Base-by-base conservation (phyloP, 257 asterid species). In the Solanum phureja region DNA sequence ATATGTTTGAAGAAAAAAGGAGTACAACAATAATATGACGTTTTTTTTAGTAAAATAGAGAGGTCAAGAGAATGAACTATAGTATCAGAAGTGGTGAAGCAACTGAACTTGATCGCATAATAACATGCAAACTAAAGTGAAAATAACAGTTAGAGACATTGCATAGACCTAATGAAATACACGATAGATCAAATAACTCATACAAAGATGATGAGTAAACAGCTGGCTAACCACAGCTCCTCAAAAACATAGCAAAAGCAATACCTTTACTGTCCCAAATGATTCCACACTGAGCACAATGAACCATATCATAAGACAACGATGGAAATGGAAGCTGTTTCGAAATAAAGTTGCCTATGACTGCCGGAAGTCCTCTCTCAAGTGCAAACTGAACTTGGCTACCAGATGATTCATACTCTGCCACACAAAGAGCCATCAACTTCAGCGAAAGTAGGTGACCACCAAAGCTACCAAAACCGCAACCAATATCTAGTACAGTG, bases 321-420 rank as follows among this genome's bases (percentile, higher is more conserved):
- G 99, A 93, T 29, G 99, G 99, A 91, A 94, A 91, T 86, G 99
- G 99, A 56, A 97, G 94, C 89, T 97, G 99, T 91, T 89, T 95
- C 44, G 99, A 91, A 88, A 92, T 88, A 86, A 97, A 96, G 90
- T 93, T 91, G 90, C 98, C 99, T 88, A 96, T 94, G 75, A 97
- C 85, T 58, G 99, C 99, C 1, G 99, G 99, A 90, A 97, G 99
- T 89, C 99, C 99, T 92, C 99, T 94, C 94, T 95, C 99, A 33
- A 97, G 99, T 86, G 98, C 95, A 62, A 97, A 91, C 92, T 97
- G 99, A 87, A 96, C 98, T 93, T 97, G 99, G 94, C 99, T 97
- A 88, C 98, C 99, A 29, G 98, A 95, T 85, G 93, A 89, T 90
- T 97, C 99, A 89, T 96, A 97, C 64, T 98, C 93, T 88, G 99